Evolutionary conservation across 345 rosid species (phyloP).

Genomic region (Eucalyptus erythrocorys): DNA sequence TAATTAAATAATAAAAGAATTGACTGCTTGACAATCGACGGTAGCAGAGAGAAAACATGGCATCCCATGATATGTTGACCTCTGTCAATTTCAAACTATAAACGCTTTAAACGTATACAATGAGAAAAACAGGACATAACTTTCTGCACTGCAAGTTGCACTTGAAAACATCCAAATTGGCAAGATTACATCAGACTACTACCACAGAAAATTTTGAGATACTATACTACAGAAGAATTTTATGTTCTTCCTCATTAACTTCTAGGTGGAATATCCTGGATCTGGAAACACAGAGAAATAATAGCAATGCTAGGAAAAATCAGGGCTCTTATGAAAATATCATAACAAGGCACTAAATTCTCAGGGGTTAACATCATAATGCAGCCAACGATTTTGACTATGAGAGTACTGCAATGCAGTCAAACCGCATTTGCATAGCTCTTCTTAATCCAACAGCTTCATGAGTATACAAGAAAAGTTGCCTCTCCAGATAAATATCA

Average conservation of each 20-base stretch:
- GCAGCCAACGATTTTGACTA: no score
- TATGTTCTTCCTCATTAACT: not conserved
- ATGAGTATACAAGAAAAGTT: no score
- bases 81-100: not conserved
- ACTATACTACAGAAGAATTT: not conserved
- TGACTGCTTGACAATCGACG: not conserved
- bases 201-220: not conserved
- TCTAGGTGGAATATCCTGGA: no score
- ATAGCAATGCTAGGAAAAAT: no score
- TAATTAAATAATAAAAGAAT: not conserved
- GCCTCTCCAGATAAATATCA: no score
- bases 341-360: no score
- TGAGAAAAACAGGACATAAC: not conserved
- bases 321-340: no score
- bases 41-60: not conserved
- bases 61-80: not conserved
- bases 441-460: no score
- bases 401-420: no score
- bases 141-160: not conserved
- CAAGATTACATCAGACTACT: not conserved
- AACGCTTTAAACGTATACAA: not conserved
- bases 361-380: no score
- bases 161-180: not conserved
- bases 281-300: no score
- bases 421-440: no score